A percentile compares a stretch with the other conserved stretches of the same genome.
Conservation (phyloP, 805 yeast species). For the Candida xyloterini region DNA sequence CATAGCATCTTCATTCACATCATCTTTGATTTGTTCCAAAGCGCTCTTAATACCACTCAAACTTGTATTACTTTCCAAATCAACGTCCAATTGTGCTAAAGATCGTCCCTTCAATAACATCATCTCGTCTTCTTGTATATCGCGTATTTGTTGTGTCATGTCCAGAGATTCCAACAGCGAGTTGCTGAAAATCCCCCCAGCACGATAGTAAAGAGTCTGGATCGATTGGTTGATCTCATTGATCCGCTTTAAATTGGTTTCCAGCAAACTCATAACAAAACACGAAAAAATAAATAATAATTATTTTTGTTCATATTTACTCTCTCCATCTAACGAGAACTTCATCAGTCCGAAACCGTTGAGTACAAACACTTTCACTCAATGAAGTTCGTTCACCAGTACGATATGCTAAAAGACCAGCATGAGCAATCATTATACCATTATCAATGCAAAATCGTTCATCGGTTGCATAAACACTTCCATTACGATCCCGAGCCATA, state of each 20-base stretch:
- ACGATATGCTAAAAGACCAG: conserved; percentile 83
- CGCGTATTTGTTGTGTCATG: conserved; percentile 23
- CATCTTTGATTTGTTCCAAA: conserved; percentile 14
- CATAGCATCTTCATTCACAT: conserved; percentile 17
- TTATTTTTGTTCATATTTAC: conserved; percentile 22
- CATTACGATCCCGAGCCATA: conserved; percentile 88
- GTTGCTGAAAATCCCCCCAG: conserved; percentile 24
- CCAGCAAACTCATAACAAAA: conserved; percentile 15
- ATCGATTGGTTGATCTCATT: conserved; percentile 21
- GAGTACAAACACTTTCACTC: conserved; percentile 80
- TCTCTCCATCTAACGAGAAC: conserved; percentile 90
- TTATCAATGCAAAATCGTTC: conserved; percentile 96
- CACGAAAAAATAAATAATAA: too few species aligned
- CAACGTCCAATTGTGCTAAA: conserved; percentile 22
- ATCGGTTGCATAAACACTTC: conserved; percentile 91
- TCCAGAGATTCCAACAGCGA: conserved; percentile 21
- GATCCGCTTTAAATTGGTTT: conserved; percentile 14
- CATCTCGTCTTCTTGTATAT: conserved; percentile 23
- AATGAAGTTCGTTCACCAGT: conserved; percentile 63
- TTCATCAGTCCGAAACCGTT: conserved; percentile 91
- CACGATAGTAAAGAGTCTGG: conserved; percentile 19
- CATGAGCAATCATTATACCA: conserved; percentile 99
- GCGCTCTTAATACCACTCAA: conserved; percentile 4
- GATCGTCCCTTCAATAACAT: conserved; percentile 19
- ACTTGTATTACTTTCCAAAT: conserved; percentile 8